A percentile compares a stretch with the other conserved stretches of the same genome.
Conservation (phyloP, 257 asterid genomes). For the Plectranthus barbatus region DNA sequence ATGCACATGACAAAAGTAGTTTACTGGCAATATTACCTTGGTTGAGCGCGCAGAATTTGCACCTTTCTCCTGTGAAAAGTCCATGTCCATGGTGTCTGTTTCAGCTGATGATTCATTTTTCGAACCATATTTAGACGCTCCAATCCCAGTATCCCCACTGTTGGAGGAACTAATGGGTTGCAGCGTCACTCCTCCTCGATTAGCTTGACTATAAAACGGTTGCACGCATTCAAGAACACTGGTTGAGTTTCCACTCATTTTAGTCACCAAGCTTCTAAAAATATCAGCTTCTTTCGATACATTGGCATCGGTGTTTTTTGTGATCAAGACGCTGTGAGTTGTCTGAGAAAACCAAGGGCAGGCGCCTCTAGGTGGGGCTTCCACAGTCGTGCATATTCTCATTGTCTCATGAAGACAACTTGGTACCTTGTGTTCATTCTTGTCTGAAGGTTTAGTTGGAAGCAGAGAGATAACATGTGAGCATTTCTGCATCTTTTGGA, state of each 20-base stretch:
- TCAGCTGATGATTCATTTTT: conserved; percentile 74
- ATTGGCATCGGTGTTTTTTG: conserved; percentile 31
- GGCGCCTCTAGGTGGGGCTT: conserved; percentile 16
- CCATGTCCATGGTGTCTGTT: conserved; percentile 52
- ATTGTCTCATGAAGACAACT: conserved; percentile 27
- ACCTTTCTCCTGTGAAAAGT: conserved; percentile 40
- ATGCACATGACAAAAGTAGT: background rate
- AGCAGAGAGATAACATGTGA: conserved; percentile 1
- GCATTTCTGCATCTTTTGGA: conserved; percentile 17
- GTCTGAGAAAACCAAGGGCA: conserved; percentile 47
- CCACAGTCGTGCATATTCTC: conserved; percentile 38
- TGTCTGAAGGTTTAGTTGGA: conserved; percentile 13
- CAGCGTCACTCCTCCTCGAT: conserved; percentile 33
- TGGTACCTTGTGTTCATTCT: conserved; percentile 18
- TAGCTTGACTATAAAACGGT: conserved; percentile 27
- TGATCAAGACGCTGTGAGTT: conserved; percentile 34
- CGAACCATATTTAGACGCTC: conserved; percentile 20
- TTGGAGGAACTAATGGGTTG: conserved; percentile 33
- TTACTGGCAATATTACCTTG: conserved; percentile 41
- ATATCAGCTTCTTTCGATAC: conserved; percentile 22
- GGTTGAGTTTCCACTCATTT: conserved; percentile 19
- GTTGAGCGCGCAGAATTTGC: conserved; percentile 32
- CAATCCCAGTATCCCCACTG: conserved; percentile 19
- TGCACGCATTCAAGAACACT: conserved; percentile 12
- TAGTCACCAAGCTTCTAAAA: conserved; percentile 16